Percentiles rank a stretch among this genome's conserved stretches.
Conservation (phyloP, 352 stramenopile species). For the Globisporangium nagaii region DNA sequence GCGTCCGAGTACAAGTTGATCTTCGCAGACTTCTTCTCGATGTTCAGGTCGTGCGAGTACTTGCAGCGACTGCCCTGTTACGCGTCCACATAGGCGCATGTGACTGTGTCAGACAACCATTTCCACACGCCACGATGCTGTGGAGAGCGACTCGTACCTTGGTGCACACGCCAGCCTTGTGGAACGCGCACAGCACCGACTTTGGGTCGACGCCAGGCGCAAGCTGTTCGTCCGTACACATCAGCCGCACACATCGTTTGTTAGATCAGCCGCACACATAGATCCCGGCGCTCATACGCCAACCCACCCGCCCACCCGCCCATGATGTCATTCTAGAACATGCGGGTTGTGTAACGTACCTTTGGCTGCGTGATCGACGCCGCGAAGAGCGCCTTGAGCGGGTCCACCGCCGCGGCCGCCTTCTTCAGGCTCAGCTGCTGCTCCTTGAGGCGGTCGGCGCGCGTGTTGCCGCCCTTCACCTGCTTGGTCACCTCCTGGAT, state of each 20-base stretch:
- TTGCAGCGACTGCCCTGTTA: slow-evolving; percentile 80
- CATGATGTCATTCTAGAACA: slow-evolving; percentile 8
- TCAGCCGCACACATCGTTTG: not conserved
- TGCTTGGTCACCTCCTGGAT: slow-evolving; percentile 89
- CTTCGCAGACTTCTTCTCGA: slow-evolving; percentile 84
- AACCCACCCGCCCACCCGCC: not conserved
- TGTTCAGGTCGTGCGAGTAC: slow-evolving; percentile 86
- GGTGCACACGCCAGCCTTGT: slow-evolving; percentile 84
- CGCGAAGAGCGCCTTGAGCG: slow-evolving; percentile 80
- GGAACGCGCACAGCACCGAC: slow-evolving; percentile 86
- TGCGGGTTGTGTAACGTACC: slow-evolving; percentile 16
- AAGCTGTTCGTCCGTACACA: slow-evolving; percentile 36
- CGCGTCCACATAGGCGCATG: not conserved
- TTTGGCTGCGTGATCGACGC: slow-evolving; percentile 85
- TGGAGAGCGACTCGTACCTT: slow-evolving; percentile 36
- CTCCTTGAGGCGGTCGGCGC: slow-evolving; percentile 73
- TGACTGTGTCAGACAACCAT: not conserved
- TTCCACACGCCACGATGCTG: not conserved
- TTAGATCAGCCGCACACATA: not conserved
- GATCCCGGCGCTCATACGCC: too few relatives aligned
- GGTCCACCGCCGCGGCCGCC: slow-evolving; percentile 64
- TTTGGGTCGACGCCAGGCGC: slow-evolving; percentile 85
- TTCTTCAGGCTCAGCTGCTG: slow-evolving; percentile 74
- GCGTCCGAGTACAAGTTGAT: slow-evolving; percentile 88
- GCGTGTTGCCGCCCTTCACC: slow-evolving; percentile 77